phyloP scores from a whole-genome alignment of 495 filamentous ascomycete species.

The Aspergillus egyptiacus region DNA sequence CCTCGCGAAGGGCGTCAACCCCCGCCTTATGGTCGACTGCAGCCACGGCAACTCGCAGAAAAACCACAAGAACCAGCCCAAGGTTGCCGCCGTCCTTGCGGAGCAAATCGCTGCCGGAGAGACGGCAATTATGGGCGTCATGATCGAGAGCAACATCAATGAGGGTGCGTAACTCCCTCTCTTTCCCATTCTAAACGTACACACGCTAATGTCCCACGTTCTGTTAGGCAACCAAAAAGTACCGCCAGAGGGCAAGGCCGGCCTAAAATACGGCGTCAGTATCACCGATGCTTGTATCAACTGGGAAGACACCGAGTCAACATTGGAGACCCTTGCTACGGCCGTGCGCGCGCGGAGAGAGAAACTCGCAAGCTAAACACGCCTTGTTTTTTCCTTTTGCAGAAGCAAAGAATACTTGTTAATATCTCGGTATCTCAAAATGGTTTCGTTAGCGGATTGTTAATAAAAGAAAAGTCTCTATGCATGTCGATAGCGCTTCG shows the following conservation, averaged over 20 bases:
- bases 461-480: background rate
- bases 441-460: background rate
- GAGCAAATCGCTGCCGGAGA: slow-evolving; percentile 84
- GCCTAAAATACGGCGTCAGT: slow-evolving; percentile 89
- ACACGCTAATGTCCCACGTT: background rate
- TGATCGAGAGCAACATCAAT: slow-evolving; percentile 97
- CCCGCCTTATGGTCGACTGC: slow-evolving; percentile 95
- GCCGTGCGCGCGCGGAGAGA: slow-evolving; percentile 58
- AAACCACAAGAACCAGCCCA: slow-evolving; percentile 95
- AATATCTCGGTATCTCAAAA: slow-evolving; percentile 7
- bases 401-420: too few relatives aligned
- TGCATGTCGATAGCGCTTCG: too few relatives aligned
- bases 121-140: slow-evolving; percentile 88
- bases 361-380: slow-evolving; percentile 18
- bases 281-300: slow-evolving; percentile 98
- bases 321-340: slow-evolving; percentile 72
- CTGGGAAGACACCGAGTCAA: slow-evolving; percentile 85
- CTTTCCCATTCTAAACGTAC: too few relatives aligned
- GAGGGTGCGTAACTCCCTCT: slow-evolving; percentile 55
- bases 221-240: slow-evolving; percentile 80
- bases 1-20: slow-evolving; percentile 55
- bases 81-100: slow-evolving; percentile 76
- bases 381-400: background rate
- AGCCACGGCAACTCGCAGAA: slow-evolving; percentile 95
- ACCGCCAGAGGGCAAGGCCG: slow-evolving; percentile 77